phyloP scores from a whole-genome alignment of 2,329 filamentous ascomycete species.

The Whalleya microplaca region DNA sequence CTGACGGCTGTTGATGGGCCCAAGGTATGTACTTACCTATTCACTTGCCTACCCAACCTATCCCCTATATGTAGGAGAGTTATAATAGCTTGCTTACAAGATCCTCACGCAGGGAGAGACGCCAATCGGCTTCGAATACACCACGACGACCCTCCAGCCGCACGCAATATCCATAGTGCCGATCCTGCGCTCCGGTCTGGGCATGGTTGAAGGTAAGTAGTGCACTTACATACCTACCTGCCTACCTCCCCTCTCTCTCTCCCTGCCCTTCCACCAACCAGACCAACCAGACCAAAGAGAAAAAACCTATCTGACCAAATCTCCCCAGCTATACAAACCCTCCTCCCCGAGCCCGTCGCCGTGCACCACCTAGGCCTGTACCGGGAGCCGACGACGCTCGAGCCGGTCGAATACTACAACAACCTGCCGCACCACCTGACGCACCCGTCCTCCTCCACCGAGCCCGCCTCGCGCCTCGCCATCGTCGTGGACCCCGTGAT shows the following conservation, averaged over 20 bases:
- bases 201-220: conserved; percentile 79
- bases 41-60: background rate
- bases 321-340: conserved; percentile 71
- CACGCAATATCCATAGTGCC: conserved; percentile 79
- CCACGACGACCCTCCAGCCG: conserved; percentile 65
- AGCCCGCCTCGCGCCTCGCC: conserved; percentile 59
- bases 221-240: background rate
- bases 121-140: conserved; percentile 77
- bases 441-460: conserved; percentile 20
- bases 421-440: conserved; percentile 78
- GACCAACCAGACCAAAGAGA: too few species aligned
- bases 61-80: background rate
- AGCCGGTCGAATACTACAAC: conserved; percentile 97
- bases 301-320: conserved; percentile 4
- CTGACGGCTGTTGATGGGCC: conserved; percentile 62
- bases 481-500: conserved; percentile 92
- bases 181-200: conserved; percentile 88
- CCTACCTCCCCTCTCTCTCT: background rate
- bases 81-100: conserved; percentile 1
- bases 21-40: conserved; percentile 57
- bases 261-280: background rate
- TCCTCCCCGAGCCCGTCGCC: conserved; percentile 79
- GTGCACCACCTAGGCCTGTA: conserved; percentile 95
- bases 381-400: conserved; percentile 83
- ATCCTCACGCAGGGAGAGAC: conserved; percentile 65